A percentile compares a stretch with the other conserved stretches of the same genome.
Conservation (phyloP, 495 filamentous ascomycete genomes). For the Oidiodendron maius region DNA sequence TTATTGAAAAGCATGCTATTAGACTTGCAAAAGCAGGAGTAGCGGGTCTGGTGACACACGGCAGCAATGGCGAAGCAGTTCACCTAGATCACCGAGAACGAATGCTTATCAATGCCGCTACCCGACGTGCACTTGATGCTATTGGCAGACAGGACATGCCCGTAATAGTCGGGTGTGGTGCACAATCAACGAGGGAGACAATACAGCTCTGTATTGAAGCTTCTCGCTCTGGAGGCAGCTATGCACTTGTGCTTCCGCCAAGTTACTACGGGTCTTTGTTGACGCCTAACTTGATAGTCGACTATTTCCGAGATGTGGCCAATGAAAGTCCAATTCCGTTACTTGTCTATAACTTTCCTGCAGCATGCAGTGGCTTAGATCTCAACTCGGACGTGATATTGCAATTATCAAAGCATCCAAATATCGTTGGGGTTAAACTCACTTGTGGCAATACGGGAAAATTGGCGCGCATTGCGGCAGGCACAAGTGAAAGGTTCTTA, state of each 20-base stretch:
- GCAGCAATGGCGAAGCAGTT: constrained; percentile 61
- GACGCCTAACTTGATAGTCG: constrained; percentile 15
- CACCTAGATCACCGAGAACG: constrained; percentile 57
- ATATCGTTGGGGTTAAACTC: constrained; percentile 33
- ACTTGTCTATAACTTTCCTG: constrained; percentile 29
- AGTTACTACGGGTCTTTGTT: constrained; percentile 21
- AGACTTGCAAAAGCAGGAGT: constrained; percentile 72
- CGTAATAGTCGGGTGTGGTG: constrained; percentile 26
- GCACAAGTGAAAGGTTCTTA: constrained; percentile 16
- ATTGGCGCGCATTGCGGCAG: constrained; percentile 19
- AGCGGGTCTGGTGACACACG: constrained; percentile 54
- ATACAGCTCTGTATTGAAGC: constrained; percentile 20
- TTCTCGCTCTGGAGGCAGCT: constrained; percentile 28
- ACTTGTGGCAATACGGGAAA: constrained; percentile 31
- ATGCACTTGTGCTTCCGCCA: constrained; percentile 31
- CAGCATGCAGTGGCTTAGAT: constrained; percentile 24
- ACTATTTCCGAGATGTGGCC: constrained; percentile 23
- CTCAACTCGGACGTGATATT: constrained; percentile 28
- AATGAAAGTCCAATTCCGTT: constrained; percentile 23
- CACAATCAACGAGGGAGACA: constrained; percentile 20
- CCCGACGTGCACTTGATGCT: too few relatives aligned
- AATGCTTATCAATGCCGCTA: constrained; percentile 38
- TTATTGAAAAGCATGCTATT: constrained; percentile 69
- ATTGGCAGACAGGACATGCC: constrained; percentile 20
- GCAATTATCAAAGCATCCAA: constrained; percentile 21